Conservation (phyloP, 106 monocot genomes). For the Gastrodia elata region DNA sequence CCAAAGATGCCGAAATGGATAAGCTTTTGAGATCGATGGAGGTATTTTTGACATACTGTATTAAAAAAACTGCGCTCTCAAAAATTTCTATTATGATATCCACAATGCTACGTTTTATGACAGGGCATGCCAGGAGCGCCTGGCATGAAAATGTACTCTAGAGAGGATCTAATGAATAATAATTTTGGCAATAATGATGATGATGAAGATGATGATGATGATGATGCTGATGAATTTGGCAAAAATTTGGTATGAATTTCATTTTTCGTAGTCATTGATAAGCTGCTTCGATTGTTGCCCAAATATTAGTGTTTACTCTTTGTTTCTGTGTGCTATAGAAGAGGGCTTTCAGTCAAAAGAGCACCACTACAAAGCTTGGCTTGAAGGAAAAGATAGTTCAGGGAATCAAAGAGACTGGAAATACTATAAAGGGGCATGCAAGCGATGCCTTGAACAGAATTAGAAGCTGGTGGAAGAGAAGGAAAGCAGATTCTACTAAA, state of each 20-base stretch:
- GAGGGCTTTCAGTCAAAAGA: constrained; percentile 52
- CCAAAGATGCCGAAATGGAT: constrained; percentile 97
- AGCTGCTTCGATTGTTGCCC: not conserved
- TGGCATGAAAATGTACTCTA: constrained; percentile 95
- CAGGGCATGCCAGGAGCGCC: constrained; percentile 97
- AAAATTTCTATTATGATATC: not conserved
- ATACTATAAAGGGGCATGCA: constrained; percentile 29
- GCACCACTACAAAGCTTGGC: constrained; percentile 26
- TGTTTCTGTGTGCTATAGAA: constrained; percentile 34
- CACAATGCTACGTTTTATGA: not conserved
- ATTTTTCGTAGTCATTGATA: not conserved
- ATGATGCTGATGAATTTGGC: constrained; percentile 49
- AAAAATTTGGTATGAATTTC: constrained; percentile 47
- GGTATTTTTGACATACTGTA: constrained; percentile 25
- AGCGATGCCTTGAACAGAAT: constrained; percentile 33
- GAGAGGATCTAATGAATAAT: constrained; percentile 82
- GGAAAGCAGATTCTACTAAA: constrained; percentile 12
- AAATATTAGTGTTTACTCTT: not conserved
- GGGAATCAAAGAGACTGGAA: constrained; percentile 26
- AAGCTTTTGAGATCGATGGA: constrained; percentile 90
- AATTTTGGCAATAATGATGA: constrained; percentile 48
- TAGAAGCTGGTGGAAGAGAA: constrained; percentile 61
- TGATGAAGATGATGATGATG: constrained; percentile 59
- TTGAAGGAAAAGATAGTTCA: constrained; percentile 48
- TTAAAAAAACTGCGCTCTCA: not conserved